A percentile compares a stretch with the other conserved stretches of the same genome.
phyloP scores from a whole-genome alignment of 1,284 basidiomycete species.

The Sporisorium reilianum region DNA sequence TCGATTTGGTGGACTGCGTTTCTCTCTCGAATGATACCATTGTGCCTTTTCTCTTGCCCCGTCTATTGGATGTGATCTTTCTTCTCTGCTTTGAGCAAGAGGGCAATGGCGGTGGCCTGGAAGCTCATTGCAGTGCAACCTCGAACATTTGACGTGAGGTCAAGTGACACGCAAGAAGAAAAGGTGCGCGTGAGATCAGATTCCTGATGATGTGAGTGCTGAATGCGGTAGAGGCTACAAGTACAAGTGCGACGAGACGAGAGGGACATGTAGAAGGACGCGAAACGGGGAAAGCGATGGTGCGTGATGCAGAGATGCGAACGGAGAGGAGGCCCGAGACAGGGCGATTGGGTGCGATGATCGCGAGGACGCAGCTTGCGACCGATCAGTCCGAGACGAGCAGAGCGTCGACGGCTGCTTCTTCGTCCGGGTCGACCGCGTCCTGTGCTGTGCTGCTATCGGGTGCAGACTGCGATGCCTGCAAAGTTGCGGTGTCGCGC shows the following conservation, averaged over 20 bases:
- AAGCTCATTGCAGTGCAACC: no score
- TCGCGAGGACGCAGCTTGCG: not conserved
- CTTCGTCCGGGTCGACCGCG: slow-evolving; percentile 11
- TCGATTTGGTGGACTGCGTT: not conserved
- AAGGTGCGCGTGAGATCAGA: no score
- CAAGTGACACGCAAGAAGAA: not conserved
- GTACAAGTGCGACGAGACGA: not conserved
- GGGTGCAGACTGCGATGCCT: not conserved
- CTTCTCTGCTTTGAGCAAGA: no score
- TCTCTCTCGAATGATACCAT: not conserved
- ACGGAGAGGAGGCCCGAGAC: not conserved
- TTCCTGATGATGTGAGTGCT: not conserved
- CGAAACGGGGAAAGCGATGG: no score
- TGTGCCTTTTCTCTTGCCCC: not conserved
- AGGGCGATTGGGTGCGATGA: not conserved
- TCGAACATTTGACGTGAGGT: no score
- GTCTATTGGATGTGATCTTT: no score
- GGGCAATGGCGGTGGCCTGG: no score
- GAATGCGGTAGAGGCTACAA: not conserved
- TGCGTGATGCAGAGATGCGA: not conserved
- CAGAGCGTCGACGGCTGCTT: slow-evolving; percentile 20
- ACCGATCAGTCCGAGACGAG: slow-evolving; percentile 12
- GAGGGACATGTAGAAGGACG: no score
- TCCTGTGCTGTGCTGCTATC: not conserved
- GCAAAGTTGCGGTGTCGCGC: not conserved